phyloP scores from a whole-genome alignment of 2,329 filamentous ascomycete species.

The Claviceps pusilla region DNA sequence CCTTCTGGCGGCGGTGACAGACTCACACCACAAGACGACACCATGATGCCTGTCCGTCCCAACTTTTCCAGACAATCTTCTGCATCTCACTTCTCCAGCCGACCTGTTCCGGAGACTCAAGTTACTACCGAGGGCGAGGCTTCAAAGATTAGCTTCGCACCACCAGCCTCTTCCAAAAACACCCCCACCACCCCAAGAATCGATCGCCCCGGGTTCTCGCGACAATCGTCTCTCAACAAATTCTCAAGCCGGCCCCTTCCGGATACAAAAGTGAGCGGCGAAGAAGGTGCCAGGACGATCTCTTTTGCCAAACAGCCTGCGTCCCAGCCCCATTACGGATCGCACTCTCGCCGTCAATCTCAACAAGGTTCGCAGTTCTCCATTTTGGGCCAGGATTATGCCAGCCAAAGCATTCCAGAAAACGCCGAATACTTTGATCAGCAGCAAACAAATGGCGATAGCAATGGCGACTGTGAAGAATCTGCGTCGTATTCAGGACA shows the following conservation, averaged over 20 bases:
- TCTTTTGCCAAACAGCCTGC: conserved; percentile 39
- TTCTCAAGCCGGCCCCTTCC: conserved; percentile 51
- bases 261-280: conserved; percentile 40
- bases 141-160: conserved; percentile 54
- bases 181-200: conserved; percentile 12
- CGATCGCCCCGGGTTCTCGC: conserved; percentile 23
- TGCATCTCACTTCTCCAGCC: conserved; percentile 52
- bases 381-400: conserved; percentile 17
- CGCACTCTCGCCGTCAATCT: conserved; percentile 15
- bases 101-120: conserved; percentile 54
- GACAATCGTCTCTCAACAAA: conserved; percentile 35
- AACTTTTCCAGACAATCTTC: conserved; percentile 37
- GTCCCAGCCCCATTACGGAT: conserved; percentile 3
- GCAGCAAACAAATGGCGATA: background rate
- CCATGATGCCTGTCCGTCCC: conserved; percentile 24
- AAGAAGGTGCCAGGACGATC: conserved; percentile 42
- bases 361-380: conserved; percentile 22
- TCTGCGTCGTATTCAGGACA: conserved; percentile 39
- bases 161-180: conserved; percentile 12
- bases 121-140: conserved; percentile 47
- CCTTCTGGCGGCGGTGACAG: conserved; percentile 10
- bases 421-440: conserved; percentile 14
- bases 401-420: conserved; percentile 28
- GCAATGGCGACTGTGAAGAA: conserved; percentile 19
- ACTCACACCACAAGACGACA: conserved; percentile 8